Conservation (phyloP, 305 asterid genomes). For the Fraxinus sp. region DNA sequence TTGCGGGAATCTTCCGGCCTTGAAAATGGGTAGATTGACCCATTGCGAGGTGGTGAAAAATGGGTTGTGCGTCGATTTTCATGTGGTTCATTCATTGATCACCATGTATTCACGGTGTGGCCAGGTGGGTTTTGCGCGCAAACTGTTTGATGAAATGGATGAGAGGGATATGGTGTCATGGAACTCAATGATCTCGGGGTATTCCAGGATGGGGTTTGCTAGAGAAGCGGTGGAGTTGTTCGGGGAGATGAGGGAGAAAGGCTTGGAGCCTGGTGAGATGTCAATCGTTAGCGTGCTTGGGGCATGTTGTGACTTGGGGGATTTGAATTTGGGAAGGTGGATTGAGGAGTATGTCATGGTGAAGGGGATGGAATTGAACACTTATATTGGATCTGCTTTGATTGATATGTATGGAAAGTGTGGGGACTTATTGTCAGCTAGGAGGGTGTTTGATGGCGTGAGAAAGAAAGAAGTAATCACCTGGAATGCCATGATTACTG, state of each 20-base stretch:
- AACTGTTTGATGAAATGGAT: conserved; percentile 71
- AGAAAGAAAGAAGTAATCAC: conserved; percentile 54
- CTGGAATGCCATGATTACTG: conserved; percentile 87
- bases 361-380: conserved; percentile 46
- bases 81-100: conserved; percentile 67
- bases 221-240: conserved; percentile 61
- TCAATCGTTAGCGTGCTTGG: conserved; percentile 71
- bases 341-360: conserved; percentile 47
- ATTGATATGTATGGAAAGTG: conserved; percentile 73
- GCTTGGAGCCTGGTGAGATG: conserved; percentile 72
- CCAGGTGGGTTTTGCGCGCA: conserved; percentile 45
- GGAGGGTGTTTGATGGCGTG: conserved; percentile 48
- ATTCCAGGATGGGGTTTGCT: conserved; percentile 57
- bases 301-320: conserved; percentile 73
- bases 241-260: conserved; percentile 49
- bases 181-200: conserved; percentile 76
- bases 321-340: conserved; percentile 55
- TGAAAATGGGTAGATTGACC: conserved; percentile 39
- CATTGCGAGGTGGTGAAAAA: conserved; percentile 61
- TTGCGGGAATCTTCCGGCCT: conserved; percentile 48
- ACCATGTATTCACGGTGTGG: conserved; percentile 67
- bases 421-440: conserved; percentile 66
- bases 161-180: conserved; percentile 72
- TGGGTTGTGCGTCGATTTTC: conserved; percentile 62
- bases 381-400: conserved; percentile 71